phyloP scores from a whole-genome alignment of 495 filamentous ascomycete genomes.

The Cenococcum geophilum region DNA sequence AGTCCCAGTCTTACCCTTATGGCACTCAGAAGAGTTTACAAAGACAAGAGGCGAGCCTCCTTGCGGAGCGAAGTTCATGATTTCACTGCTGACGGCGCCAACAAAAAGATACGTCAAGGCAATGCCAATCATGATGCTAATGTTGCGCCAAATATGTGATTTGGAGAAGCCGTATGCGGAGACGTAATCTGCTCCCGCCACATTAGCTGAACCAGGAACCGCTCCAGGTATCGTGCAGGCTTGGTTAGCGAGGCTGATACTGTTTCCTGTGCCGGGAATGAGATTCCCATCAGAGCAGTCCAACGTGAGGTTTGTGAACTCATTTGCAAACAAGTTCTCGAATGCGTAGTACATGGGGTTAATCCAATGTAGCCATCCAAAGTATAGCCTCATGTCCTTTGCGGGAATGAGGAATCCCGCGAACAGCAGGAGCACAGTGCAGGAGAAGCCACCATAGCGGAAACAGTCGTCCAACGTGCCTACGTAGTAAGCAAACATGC shows the following conservation, averaged over 20 bases:
- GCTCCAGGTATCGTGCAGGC: constrained; percentile 54
- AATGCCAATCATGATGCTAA: constrained; percentile 60
- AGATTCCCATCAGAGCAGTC: background rate
- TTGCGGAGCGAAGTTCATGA: constrained; percentile 18
- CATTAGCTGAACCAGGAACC: constrained; percentile 41
- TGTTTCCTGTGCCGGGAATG: background rate
- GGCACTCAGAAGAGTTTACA: background rate
- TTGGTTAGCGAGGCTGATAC: constrained; percentile 35
- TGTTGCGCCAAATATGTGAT: constrained; percentile 58
- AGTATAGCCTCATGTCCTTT: constrained; percentile 67
- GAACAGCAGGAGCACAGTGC: constrained; percentile 63
- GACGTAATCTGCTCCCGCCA: constrained; percentile 50
- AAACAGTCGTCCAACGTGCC: constrained; percentile 59
- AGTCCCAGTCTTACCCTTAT: background rate
- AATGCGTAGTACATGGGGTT: constrained; percentile 70
- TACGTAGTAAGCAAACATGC: constrained; percentile 59
- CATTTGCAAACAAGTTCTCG: constrained; percentile 41
- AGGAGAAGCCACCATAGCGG: constrained; percentile 54
- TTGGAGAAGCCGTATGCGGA: constrained; percentile 49
- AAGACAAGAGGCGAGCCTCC: background rate
- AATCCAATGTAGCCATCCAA: constrained; percentile 69
- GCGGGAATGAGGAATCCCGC: constrained; percentile 72
- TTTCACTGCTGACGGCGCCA: constrained; percentile 57
- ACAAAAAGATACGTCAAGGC: constrained; percentile 51
- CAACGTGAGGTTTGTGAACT: constrained; percentile 46